phyloP scores from a whole-genome alignment of 2,329 filamentous ascomycete species.

The Huntiella decipiens region DNA sequence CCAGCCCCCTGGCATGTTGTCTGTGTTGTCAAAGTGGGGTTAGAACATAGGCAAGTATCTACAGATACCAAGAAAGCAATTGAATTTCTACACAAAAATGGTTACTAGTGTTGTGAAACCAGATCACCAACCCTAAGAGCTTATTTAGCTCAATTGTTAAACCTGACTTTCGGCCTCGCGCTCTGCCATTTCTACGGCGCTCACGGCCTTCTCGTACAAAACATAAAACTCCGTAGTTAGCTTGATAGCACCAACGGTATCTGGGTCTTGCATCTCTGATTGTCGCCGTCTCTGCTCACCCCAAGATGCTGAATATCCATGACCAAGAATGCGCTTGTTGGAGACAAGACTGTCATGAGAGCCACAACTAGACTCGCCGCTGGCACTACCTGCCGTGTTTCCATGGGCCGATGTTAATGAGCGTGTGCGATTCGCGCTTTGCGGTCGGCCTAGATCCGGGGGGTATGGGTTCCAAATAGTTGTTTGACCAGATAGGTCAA shows the following conservation, averaged over 20 bases:
- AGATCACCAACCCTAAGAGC: neutral
- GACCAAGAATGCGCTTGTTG: neutral
- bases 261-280: neutral
- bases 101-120: neutral
- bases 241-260: neutral
- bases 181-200: neutral
- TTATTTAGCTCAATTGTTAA: neutral
- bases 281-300: neutral
- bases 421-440: neutral
- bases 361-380: neutral
- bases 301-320: neutral
- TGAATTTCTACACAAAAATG: neutral
- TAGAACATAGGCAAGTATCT: neutral
- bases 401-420: neutral
- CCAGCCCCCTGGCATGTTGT: neutral
- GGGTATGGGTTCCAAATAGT: neutral
- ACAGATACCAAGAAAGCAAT: neutral
- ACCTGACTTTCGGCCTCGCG: neutral
- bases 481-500: neutral
- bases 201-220: neutral
- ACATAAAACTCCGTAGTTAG: slow-evolving; percentile 4
- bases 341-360: neutral
- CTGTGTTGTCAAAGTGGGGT: neutral
- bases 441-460: neutral
- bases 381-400: neutral